Conservation (phyloP, 768 basidiomycete genomes). For the Xerocomellus dryophilus region DNA sequence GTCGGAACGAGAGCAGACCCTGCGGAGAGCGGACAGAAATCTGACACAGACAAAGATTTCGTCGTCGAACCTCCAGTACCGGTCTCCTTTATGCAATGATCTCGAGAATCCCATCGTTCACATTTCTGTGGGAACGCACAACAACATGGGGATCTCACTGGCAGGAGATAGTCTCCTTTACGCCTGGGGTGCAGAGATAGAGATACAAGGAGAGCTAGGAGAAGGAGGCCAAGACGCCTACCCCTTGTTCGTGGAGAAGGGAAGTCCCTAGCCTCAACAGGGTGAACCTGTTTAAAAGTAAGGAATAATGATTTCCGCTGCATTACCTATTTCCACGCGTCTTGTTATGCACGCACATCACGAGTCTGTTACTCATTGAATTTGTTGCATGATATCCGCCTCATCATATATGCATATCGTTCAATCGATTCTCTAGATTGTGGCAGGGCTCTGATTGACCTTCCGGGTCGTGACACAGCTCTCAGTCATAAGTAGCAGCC, state of each 20-base stretch:
- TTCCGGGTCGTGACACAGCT: not conserved
- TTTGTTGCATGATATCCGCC: slow-evolving; percentile 15
- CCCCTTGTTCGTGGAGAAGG: slow-evolving; percentile 71
- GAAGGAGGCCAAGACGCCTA: slow-evolving; percentile 61
- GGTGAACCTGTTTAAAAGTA: slow-evolving; percentile 77
- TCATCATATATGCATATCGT: slow-evolving; percentile 10
- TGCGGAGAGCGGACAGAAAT: no score
- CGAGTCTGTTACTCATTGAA: slow-evolving; percentile 19
- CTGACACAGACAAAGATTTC: slow-evolving; percentile 45
- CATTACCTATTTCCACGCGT: slow-evolving; percentile 13
- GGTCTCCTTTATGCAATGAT: slow-evolving; percentile 63
- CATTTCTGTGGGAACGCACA: slow-evolving; percentile 70
- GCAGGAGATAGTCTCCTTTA: slow-evolving; percentile 63
- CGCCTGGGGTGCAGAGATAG: slow-evolving; percentile 76
- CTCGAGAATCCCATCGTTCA: slow-evolving; percentile 60
- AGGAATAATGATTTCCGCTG: slow-evolving; percentile 29
- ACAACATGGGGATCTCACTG: slow-evolving; percentile 73
- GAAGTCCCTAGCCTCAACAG: slow-evolving; percentile 47
- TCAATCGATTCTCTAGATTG: slow-evolving; percentile 9
- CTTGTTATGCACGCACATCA: slow-evolving; percentile 16
- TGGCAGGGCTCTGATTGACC: not conserved
- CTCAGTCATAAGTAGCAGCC: slow-evolving; percentile 52
- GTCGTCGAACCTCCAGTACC: slow-evolving; percentile 63
- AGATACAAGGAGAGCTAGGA: slow-evolving; percentile 75
- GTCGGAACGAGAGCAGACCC: no score